Evolutionary conservation across 2,329 filamentous ascomycete genomes (phyloP).

Genomic region (Fusarium vanettenii): DNA sequence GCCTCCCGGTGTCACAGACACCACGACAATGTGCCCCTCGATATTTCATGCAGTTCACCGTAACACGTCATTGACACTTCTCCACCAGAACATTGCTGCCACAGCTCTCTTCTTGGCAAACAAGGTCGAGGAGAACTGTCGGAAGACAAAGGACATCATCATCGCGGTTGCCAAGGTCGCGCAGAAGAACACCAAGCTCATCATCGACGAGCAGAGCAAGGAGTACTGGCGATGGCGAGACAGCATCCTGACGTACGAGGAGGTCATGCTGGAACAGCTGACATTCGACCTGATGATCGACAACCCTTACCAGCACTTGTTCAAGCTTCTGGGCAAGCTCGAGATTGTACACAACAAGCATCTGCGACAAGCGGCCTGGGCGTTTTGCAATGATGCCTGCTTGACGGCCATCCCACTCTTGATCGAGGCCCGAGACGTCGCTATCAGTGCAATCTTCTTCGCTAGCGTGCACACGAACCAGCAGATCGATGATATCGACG

Average conservation of each 20-base stretch:
- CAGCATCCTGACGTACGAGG: conserved; percentile 91
- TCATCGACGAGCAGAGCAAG: conserved; percentile 96
- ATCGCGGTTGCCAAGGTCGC: conserved; percentile 94
- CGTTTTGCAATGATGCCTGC: conserved; percentile 91
- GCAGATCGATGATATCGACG: conserved; percentile 80
- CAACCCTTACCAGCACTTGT: conserved; percentile 87
- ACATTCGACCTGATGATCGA: conserved; percentile 95
- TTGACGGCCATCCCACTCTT: conserved; percentile 87
- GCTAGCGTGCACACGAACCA: conserved; percentile 80
- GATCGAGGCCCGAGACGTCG: conserved; percentile 82
- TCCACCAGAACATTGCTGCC: conserved; percentile 79
- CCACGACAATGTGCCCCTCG: not conserved
- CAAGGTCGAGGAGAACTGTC: conserved; percentile 96
- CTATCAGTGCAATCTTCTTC: conserved; percentile 88
- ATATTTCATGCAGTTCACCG: not conserved
- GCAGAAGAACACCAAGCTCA: conserved; percentile 89
- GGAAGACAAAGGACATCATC: conserved; percentile 95
- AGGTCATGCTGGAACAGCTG: conserved; percentile 88
- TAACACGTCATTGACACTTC: conserved; percentile 22
- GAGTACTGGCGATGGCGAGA: conserved; percentile 99
- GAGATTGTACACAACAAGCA: conserved; percentile 82
- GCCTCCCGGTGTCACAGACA: not conserved
- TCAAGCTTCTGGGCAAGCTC: conserved; percentile 81
- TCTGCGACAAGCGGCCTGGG: conserved; percentile 88
- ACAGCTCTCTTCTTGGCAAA: conserved; percentile 94